phyloP scores from a whole-genome alignment of 345 rosid genomes.

The Lepidium aucheri region DNA sequence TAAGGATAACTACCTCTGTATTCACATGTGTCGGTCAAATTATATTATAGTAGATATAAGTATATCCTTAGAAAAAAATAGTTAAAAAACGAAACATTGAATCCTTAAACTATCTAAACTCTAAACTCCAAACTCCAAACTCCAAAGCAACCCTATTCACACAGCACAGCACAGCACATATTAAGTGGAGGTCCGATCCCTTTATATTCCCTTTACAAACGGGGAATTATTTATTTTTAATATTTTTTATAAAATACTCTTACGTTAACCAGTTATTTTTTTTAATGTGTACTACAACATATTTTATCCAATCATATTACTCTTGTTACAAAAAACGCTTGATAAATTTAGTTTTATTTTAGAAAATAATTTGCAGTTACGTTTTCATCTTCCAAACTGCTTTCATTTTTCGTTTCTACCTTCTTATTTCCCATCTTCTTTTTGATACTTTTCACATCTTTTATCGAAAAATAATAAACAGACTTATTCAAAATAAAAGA shows the following conservation, averaged over 20 bases:
- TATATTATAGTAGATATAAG: no score
- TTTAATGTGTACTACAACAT: background rate
- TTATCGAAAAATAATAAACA: background rate
- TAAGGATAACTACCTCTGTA: background rate
- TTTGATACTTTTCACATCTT: background rate
- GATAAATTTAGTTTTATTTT: background rate
- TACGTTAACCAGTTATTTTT: background rate
- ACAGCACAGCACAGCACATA: constrained; percentile 2
- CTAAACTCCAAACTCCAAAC: no score
- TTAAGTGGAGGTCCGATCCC: background rate
- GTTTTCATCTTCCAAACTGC: background rate
- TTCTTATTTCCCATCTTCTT: background rate
- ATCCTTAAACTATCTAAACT: constrained; percentile 9
- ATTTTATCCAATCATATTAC: background rate
- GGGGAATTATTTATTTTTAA: background rate
- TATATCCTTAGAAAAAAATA: no score
- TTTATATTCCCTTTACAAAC: background rate
- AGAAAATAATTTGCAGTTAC: background rate
- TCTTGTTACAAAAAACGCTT: background rate
- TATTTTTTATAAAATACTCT: background rate
- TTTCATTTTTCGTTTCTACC: background rate
- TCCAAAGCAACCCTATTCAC: constrained; percentile 6
- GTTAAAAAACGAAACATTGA: background rate
- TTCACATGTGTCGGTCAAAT: background rate
- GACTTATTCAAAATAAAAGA: background rate